These are phyloP conservation scores for Seiridium unicorne DNA, from an alignment of 2,329 filamentous ascomycete genomes.

Conservation along the genomic window DNA sequence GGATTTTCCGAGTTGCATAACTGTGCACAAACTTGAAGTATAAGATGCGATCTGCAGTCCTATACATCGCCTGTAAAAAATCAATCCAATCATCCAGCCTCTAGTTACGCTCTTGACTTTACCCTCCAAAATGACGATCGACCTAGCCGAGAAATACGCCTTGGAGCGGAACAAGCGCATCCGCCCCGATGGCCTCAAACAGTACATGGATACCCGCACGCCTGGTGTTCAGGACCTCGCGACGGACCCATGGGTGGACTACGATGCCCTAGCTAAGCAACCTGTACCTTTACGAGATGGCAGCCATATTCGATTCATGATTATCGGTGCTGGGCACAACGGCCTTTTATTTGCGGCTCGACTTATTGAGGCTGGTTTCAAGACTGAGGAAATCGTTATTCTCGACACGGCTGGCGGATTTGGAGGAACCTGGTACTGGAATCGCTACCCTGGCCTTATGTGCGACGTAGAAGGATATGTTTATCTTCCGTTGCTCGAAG, in stretches of 20 bases:
- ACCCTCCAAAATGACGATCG: no score
- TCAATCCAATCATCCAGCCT: no score
- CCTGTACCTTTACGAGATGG: neutral
- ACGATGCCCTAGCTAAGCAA: neutral
- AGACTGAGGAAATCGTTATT: constrained; percentile 33
- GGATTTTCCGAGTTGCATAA: no score
- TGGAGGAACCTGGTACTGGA: constrained; percentile 49
- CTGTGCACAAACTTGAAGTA: no score
- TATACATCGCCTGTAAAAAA: no score
- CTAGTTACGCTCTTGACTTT: no score
- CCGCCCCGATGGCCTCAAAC: no score
- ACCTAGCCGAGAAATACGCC: no score
- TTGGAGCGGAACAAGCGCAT: no score
- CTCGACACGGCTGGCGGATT: constrained; percentile 45
- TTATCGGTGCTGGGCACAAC: constrained; percentile 42
- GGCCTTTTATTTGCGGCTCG: constrained; percentile 39
- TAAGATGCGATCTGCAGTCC: no score
- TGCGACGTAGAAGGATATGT: constrained; percentile 47
- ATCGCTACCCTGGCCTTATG: constrained; percentile 42
- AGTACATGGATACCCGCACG: no score
- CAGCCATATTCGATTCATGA: constrained; percentile 18
- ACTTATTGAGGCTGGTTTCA: constrained; percentile 34
- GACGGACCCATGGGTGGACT: neutral
- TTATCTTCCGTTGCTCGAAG: constrained; percentile 46
- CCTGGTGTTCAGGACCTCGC: no score